Evolutionary conservation across 106 monocot genomes (phyloP).

Genomic region (Dendrobium catenatum): DNA sequence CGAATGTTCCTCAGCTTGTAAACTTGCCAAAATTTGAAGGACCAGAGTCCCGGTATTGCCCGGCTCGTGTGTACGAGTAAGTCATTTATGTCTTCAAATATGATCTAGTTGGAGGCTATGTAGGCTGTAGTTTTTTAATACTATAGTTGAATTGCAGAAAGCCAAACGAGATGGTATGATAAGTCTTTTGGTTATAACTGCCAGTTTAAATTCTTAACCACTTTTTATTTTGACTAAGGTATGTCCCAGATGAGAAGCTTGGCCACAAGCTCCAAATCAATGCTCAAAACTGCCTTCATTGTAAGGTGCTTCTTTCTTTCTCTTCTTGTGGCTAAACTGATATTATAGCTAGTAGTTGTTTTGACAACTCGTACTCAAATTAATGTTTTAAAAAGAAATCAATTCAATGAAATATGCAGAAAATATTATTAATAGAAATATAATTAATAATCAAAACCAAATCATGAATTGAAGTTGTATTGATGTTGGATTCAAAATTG

Average conservation of each 20-base stretch:
- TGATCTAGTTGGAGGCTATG: background rate
- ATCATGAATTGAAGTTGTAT: background rate
- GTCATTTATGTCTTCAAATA: conserved; percentile 4
- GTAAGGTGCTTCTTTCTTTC: conserved; percentile 57
- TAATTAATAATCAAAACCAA: background rate
- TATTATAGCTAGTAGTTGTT: background rate
- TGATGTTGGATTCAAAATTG: no score
- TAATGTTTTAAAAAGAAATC: background rate
- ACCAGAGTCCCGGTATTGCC: conserved; percentile 86
- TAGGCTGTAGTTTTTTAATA: background rate
- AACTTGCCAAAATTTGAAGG: conserved; percentile 79
- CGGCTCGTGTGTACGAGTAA: conserved; percentile 98
- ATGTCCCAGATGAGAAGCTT: conserved; percentile 71
- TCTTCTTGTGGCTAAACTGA: background rate
- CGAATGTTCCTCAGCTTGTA: conserved; percentile 49
- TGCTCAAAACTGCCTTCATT: conserved; percentile 99
- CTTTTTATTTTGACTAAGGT: conserved; percentile 34
- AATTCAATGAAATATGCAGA: background rate
- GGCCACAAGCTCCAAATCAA: conserved; percentile 80
- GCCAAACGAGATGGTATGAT: background rate
- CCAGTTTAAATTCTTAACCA: background rate
- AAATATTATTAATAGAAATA: background rate
- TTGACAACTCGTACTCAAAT: background rate
- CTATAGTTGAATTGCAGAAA: background rate
- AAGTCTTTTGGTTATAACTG: background rate